Base-by-base conservation (phyloP, 352 stramenopile species). In the Phytophthora aleatoria region DNA sequence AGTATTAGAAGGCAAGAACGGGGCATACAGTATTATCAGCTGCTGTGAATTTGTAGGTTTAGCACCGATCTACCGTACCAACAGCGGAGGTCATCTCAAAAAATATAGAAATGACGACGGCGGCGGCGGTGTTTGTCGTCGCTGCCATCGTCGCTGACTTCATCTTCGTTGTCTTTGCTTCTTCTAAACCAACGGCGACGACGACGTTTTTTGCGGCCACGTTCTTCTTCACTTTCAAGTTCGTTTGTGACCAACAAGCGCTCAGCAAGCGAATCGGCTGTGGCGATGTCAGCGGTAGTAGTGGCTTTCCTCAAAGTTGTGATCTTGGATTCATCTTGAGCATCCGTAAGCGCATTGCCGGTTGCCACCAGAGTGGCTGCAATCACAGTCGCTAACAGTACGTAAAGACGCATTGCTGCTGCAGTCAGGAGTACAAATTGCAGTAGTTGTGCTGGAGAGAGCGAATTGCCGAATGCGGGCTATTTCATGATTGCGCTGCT, bases 141-240 rank as follows among this genome's bases (percentile, higher is more conserved):
- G 20, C 20, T 20, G 20, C 1, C 20, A 20, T 20, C 20, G 20
- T 30, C 26, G 28, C 44, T 50, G 44, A 2, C 16, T 4, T 33
- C 28, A 16, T 50, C 44, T 10, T 49, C 16, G 3, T 50, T 11
- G n/a, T 50, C 44, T 3, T 50, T 24, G 27, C 26, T 12, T 3
- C 3, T 12, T 36, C 44, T 11, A 26, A 35, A 20, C 24, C 44
- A 13, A 24, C 24, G 44, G 44, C 44, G 44, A 35, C 44, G 44
- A 4, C 26, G 20, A 15, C 44, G 44, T 4, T 13, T 33, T 33
- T 33, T 33, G 28, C 28, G 28, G 28, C 28, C 28, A 33, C 28
- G 44, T 38, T 50, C 44, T 35, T 38, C 44, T 50, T 50, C 26
- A 13, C 1, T 36, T 36, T 31, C 44, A 50, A 50, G 44, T 20